Conservation (phyloP, 352 stramenopile species). For the Pythium coloratum region DNA sequence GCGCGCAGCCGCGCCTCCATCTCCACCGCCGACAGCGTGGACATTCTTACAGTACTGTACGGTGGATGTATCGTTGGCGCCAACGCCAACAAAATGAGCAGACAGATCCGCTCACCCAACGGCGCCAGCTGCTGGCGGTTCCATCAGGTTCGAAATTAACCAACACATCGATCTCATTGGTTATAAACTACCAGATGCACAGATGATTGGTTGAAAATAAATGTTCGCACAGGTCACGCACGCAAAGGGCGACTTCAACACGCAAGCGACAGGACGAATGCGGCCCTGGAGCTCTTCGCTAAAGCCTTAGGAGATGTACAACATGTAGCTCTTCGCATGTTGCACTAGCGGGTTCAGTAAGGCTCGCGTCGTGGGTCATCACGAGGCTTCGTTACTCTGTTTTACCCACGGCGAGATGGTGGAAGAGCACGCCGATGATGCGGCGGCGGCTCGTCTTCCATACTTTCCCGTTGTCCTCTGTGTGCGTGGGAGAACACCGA, state of each 20-base stretch:
- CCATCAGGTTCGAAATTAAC: neutral
- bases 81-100: neutral
- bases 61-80: neutral
- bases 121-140: neutral
- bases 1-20: conserved; percentile 60
- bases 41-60: neutral
- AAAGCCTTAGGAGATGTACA: too few species aligned
- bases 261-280: neutral
- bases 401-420: neutral
- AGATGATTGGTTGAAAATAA: conserved; percentile 17
- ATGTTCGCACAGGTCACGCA: conserved; percentile 26
- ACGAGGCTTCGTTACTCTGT: neutral
- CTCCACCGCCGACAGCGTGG: conserved; percentile 3
- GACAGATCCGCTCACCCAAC: neutral
- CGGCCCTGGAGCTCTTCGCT: neutral
- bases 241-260: conserved; percentile 23
- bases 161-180: conserved; percentile 2
- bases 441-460: neutral
- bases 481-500: neutral
- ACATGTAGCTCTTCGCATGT: neutral
- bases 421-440: neutral
- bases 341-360: neutral
- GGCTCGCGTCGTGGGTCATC: neutral
- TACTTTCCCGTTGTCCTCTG: neutral
- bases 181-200: neutral